Conservation (phyloP, 1,284 basidiomycete genomes). For the Puccinia horiana region DNA sequence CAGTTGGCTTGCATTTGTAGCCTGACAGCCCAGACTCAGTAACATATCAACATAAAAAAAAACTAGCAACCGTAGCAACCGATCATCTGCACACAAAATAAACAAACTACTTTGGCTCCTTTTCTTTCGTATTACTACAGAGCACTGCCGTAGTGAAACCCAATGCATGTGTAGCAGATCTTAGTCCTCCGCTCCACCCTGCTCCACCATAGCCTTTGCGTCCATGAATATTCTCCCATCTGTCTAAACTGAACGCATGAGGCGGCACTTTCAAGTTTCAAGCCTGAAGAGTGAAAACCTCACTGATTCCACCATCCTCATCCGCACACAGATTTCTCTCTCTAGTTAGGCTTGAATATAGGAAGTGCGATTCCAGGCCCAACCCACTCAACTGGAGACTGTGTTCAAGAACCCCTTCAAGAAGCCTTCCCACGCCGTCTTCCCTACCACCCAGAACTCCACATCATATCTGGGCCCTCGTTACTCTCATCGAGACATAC, state of each 20-base stretch:
- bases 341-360: not conserved
- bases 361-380: not conserved
- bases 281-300: not conserved
- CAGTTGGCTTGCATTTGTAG: not conserved
- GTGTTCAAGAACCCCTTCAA: not conserved
- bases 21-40: not conserved
- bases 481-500: constrained; percentile 1
- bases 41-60: not conserved
- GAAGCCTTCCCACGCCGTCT: not conserved
- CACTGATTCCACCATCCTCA: not conserved
- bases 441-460: not conserved
- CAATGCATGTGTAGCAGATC: constrained; percentile 16
- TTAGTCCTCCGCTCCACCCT: not conserved
- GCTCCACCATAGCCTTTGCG: not conserved
- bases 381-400: not conserved
- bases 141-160: not conserved
- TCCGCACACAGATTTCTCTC: not conserved
- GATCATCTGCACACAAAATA: not conserved
- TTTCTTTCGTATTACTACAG: not conserved
- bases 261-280: not conserved
- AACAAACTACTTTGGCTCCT: not conserved
- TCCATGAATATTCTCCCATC: not conserved
- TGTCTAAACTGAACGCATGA: not conserved
- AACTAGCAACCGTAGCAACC: not conserved
- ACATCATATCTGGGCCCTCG: constrained; percentile 5